Percentiles rank a stretch among this genome's conserved stretches.
Evolutionary conservation across 2,329 filamentous ascomycete species (phyloP).

Genomic region (Penicillium digitatum): DNA sequence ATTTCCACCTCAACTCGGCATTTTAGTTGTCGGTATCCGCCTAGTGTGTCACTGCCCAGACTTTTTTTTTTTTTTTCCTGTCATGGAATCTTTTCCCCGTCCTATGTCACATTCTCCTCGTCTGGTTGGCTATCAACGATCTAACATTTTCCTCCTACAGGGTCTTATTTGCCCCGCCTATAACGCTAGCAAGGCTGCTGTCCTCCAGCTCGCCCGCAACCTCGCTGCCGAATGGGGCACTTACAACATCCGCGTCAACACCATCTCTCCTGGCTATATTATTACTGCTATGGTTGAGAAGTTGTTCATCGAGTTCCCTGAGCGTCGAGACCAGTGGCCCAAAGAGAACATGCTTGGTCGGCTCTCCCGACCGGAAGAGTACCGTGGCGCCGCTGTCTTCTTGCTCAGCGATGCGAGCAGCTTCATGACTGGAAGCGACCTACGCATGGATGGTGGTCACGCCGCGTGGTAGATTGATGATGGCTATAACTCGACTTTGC

Average conservation of each 20-base stretch:
- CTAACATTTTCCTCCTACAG: constrained; percentile 23
- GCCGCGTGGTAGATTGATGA: constrained; percentile 48
- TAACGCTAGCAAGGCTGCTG: constrained; percentile 48
- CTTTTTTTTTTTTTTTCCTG: not conserved
- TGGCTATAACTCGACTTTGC: constrained; percentile 3
- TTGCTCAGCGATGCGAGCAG: constrained; percentile 49
- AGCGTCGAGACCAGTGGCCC: constrained; percentile 75
- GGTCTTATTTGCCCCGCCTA: constrained; percentile 49
- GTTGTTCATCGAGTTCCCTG: constrained; percentile 60
- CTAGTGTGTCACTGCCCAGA: not conserved
- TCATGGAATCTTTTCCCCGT: not conserved
- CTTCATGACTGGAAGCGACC: constrained; percentile 55
- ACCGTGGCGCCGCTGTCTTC: constrained; percentile 54
- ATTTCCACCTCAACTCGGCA: not conserved
- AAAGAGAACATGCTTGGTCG: constrained; percentile 79
- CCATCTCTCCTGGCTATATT: constrained; percentile 48
- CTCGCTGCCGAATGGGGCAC: constrained; percentile 49
- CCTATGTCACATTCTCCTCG: not conserved
- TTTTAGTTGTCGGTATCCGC: not conserved
- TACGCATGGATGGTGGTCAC: constrained; percentile 54
- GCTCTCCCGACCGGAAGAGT: constrained; percentile 64
- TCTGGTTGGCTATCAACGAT: not conserved
- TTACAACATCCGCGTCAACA: constrained; percentile 50
- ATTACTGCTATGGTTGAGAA: constrained; percentile 46
- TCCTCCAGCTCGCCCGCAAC: constrained; percentile 47